Evolutionary conservation across 192 early-diverging fungal species (phyloP), one percentile per base, ranked within the genome.

Genomic region (Coemansia sp.): DNA sequence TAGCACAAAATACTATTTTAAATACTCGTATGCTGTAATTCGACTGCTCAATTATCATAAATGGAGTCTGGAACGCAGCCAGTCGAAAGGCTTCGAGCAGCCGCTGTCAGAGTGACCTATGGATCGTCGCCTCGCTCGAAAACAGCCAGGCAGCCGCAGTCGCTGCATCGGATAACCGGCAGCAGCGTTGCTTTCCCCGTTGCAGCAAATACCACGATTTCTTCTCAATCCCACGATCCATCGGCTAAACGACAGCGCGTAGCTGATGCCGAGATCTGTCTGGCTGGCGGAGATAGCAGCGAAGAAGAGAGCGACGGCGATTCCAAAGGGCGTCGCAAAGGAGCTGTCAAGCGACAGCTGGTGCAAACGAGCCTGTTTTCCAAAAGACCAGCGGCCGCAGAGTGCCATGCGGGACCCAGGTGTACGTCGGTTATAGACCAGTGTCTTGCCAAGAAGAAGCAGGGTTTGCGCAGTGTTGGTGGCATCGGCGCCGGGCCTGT

Each of bases 281-380:
- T 42, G 16, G 14, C 13, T 6, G 39, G 39, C 39, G 39, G 39
- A 10, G 20, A 49, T 16, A 36, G 51, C 13, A 51, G 47, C 18
- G 24, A 29, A 51, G 60, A 53, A 6, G 55, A 49, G 9, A 58
- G 47, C 11, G 39, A 51, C 20, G 58, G 4, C 46, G 22, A 20
- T 0, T 27, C 49, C 1, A 20, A 39, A 13, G 13, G 14, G 54
- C 62, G 10, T 3, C 62, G 10, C 1, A 25, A n/a, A 23, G 22
- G 24, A 52, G 24, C 50, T 4, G 23, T 69, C 24, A 77, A 77
- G 45, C 63, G 59, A 35, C 62, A 54, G 16, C 54, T 79, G 32
- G 58, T 67, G 20, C 76, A 79, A 29, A 62, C 56, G 22, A 55
- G 64, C 16, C 64, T 79, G 9, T 60, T 58, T 13, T 13, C 45